A percentile compares a stretch with the other conserved stretches of the same genome.
Conservation (phyloP, 306 rosid species). For the Luffa acutangula region DNA sequence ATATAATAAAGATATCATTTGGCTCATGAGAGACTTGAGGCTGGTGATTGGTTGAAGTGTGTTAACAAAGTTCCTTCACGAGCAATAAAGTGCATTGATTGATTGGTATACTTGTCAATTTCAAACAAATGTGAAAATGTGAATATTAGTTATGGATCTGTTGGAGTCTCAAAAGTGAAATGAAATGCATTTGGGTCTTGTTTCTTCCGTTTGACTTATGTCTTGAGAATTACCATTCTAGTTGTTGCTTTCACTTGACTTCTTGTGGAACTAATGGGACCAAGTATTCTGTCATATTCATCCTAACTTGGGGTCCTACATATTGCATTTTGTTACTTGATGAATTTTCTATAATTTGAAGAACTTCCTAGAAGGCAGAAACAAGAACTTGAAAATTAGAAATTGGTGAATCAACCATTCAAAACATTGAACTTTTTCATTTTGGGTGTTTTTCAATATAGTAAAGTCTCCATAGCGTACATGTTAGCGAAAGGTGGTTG, state of each 20-base stretch:
- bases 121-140: background rate
- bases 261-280: background rate
- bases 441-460: slow-evolving; percentile 55
- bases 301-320: background rate
- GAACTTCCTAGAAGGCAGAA: slow-evolving; percentile 45
- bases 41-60: background rate
- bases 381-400: slow-evolving; percentile 65
- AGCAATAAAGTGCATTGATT: background rate
- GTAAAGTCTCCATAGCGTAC: slow-evolving; percentile 39
- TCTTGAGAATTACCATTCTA: background rate
- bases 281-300: background rate
- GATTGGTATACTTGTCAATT: background rate
- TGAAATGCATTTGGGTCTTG: background rate
- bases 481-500: slow-evolving; percentile 76
- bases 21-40: background rate
- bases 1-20: no score
- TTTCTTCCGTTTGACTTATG: background rate
- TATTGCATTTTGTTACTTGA: background rate
- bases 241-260: background rate
- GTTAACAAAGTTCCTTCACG: background rate
- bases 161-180: background rate
- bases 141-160: background rate
- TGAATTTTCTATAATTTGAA: slow-evolving; percentile 12
- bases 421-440: slow-evolving; percentile 69
- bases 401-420: slow-evolving; percentile 65